Base-by-base conservation (phyloP, 2,329 filamentous ascomycete genomes). In the Aspergillus amoenus region DNA sequence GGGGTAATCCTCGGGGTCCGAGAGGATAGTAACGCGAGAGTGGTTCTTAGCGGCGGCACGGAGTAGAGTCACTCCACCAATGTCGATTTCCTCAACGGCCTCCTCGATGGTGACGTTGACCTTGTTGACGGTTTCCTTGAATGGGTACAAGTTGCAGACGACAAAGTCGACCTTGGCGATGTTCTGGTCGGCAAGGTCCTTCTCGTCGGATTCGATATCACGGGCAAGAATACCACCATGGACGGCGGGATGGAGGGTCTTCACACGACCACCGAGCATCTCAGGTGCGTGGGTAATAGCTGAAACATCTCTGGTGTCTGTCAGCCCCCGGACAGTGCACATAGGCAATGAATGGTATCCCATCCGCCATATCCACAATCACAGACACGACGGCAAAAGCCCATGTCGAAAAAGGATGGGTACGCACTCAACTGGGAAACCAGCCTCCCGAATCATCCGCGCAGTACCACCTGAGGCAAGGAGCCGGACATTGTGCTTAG, bases 21-120 rank as follows among this genome's bases (percentile, higher is more conserved):
- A 96, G 65, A 99, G 88, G 73, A 97, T 96, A 62, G 93, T 96
- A 60, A 99, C 94, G 58, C 94, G 88, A 64, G 88, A 82, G 81
- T 99, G 94, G 82, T 99, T 99, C 86, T 99, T 99, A 68, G 94
- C 94, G 24, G 94, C 94, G 56, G 94, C 94, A 64, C 94, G 89
- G 72, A 99, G 90, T 61, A 99, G 87, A 40, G 94, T 99, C 52
- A 99, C 94, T 68, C 94, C 94, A 64, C 93, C 94, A 73, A 99
- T 97, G 78, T 99, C 94, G 70, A 99, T 96, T 81, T 99, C 94
- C 80, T 99, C 94, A 40, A 99, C 93, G 51, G 94, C 94, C 79
- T 99, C 93, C 51, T 91, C 87, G 62, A 99, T 90, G 60, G 93
- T 97, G 70, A 99, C 94, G 71, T 96, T 96, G 81, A 95, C 87